Percentiles rank a stretch among this genome's conserved stretches.
phyloP scores from a whole-genome alignment of 305 asterid genomes.

The Fraxinus sp. region DNA sequence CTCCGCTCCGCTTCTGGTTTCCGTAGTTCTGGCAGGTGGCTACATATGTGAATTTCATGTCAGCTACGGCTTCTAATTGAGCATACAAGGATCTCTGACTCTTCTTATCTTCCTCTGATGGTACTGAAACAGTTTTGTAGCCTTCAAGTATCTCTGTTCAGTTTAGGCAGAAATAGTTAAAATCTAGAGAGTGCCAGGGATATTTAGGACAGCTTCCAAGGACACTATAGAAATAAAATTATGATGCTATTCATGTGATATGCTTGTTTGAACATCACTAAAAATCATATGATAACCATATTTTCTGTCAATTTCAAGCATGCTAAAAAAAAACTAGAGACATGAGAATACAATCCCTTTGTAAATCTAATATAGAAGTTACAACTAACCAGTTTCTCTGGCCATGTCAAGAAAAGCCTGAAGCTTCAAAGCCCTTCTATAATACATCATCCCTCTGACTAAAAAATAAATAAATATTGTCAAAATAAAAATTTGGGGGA shows the following conservation, averaged over 20 bases:
- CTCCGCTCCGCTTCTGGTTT: slow-evolving; percentile 92
- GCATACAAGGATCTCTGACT: slow-evolving; percentile 93
- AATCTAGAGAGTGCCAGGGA: not conserved
- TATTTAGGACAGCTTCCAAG: not conserved
- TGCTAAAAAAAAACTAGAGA: slow-evolving; percentile 16
- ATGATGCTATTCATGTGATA: not conserved
- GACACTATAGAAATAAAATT: not conserved
- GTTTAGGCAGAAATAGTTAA: slow-evolving; percentile 23
- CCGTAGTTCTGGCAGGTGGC: slow-evolving; percentile 99
- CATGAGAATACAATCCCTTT: slow-evolving; percentile 20
- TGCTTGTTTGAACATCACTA: slow-evolving; percentile 2
- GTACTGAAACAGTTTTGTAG: slow-evolving; percentile 67
- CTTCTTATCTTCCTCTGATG: slow-evolving; percentile 87
- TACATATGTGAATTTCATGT: slow-evolving; percentile 96
- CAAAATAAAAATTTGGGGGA: slow-evolving; percentile 21
- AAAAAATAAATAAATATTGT: slow-evolving; percentile 34
- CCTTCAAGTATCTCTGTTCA: slow-evolving; percentile 87
- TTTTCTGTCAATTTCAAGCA: not conserved
- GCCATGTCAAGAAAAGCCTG: slow-evolving; percentile 99
- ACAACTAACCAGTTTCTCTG: slow-evolving; percentile 59
- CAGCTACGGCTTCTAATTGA: slow-evolving; percentile 93
- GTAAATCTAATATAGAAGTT: slow-evolving; percentile 7
- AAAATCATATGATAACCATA: slow-evolving; percentile 3
- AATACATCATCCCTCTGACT: slow-evolving; percentile 99
- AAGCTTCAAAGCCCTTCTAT: slow-evolving; percentile 96